These are phyloP conservation scores for Fragaria ananassa DNA, from an alignment of 306 rosid genomes.

Conservation along the genomic window DNA sequence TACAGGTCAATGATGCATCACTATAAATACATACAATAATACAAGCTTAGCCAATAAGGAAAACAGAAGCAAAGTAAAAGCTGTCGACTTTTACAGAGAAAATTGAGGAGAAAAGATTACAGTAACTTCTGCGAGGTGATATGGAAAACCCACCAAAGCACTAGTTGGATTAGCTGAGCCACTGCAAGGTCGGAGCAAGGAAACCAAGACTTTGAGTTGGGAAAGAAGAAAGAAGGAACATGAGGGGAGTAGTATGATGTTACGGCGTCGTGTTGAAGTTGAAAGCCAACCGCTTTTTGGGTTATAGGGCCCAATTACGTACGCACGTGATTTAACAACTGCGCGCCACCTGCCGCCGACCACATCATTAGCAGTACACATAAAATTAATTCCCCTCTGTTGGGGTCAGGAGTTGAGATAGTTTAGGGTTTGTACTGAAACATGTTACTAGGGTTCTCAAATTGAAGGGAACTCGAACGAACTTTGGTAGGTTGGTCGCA, in stretches of 20 bases:
- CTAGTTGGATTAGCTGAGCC: background rate
- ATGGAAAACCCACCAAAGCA: conserved; percentile 22
- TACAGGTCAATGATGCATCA: background rate
- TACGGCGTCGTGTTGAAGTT: background rate
- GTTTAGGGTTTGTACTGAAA: no score
- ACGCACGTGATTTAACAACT: background rate
- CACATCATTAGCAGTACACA: background rate
- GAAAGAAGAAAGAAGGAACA: background rate
- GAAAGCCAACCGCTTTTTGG: background rate
- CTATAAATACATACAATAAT: background rate
- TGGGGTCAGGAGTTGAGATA: no score
- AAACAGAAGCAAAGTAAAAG: background rate
- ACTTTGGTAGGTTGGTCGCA: no score
- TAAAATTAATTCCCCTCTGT: no score
- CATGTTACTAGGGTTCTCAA: no score
- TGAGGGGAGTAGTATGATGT: no score
- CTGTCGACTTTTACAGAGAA: background rate
- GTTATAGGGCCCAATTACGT: background rate
- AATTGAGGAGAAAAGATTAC: background rate
- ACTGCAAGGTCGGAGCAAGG: conserved; percentile 2
- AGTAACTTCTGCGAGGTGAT: background rate
- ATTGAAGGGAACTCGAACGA: no score
- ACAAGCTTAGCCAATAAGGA: conserved; percentile 20
- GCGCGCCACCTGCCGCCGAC: background rate
- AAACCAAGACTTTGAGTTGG: background rate